Conservation (phyloP, 257 asterid species). For the Primulina eburnea region DNA sequence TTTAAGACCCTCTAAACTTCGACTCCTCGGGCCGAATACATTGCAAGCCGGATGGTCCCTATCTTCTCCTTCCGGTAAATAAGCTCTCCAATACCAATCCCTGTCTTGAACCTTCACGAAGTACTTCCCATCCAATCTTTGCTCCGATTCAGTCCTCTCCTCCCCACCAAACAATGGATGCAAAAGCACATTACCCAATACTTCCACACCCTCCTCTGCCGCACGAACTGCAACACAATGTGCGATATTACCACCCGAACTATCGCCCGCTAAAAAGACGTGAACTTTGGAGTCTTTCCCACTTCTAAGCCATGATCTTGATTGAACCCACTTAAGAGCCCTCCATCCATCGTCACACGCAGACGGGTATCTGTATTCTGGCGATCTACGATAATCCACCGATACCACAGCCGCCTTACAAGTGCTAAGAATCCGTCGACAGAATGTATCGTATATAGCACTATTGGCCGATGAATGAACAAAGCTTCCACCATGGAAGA, state of each 20-base stretch:
- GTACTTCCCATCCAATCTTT: conserved; percentile 18
- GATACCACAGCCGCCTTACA: conserved; percentile 21
- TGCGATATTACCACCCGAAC: conserved; percentile 21
- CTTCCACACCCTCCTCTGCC: conserved; percentile 5
- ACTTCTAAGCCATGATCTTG: conserved; percentile 17
- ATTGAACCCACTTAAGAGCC: conserved; percentile 16
- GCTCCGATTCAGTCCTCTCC: conserved; percentile 14
- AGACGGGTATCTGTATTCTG: conserved; percentile 14
- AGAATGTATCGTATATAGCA: conserved; percentile 20
- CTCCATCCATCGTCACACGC: conserved; percentile 21
- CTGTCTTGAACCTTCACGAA: conserved; percentile 18
- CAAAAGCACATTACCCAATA: conserved; percentile 18
- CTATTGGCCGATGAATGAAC: conserved; percentile 21
- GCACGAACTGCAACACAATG: conserved; percentile 19
- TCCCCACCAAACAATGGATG: conserved; percentile 21
- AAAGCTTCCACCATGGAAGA: conserved; percentile 25
- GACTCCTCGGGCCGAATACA: conserved; percentile 14
- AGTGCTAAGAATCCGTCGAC: conserved; percentile 11
- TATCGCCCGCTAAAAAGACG: conserved; percentile 12
- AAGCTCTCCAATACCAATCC: conserved; percentile 24
- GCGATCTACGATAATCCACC: conserved; percentile 15
- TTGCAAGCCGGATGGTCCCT: conserved; percentile 24
- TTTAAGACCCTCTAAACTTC: neutral
- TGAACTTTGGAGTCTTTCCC: conserved; percentile 21
- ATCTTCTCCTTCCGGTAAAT: conserved; percentile 17